These are phyloP conservation scores for Simmondsia chinensis DNA, from an alignment of 148 eudicot species.

Conservation along the genomic window DNA sequence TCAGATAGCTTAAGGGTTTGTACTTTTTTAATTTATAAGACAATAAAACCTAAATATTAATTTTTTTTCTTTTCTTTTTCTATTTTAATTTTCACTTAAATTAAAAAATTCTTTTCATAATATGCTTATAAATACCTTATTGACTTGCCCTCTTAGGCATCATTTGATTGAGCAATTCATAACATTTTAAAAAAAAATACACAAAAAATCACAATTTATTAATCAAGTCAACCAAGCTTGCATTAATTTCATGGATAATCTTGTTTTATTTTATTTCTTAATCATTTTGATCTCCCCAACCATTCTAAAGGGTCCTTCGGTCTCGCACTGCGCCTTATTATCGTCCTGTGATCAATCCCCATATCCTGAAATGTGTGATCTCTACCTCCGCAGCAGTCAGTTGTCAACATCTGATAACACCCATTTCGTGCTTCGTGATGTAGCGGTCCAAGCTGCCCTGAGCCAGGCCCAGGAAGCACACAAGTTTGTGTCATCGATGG, in stretches of 20 bases:
- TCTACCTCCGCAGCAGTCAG: constrained; percentile 2
- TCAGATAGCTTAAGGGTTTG: too few relatives aligned
- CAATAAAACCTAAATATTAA: too few relatives aligned
- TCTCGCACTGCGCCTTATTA: constrained; percentile 20
- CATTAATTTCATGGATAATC: constrained; percentile 3
- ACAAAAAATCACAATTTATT: too few relatives aligned
- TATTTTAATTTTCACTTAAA: too few relatives aligned
- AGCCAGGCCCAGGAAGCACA: constrained; percentile 28
- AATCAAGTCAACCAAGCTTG: too few relatives aligned
- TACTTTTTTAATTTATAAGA: too few relatives aligned
- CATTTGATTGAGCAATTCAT: too few relatives aligned
- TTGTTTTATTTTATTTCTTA: not conserved
- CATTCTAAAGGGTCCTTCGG: not conserved
- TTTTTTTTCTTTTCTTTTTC: too few relatives aligned
- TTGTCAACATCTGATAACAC: constrained; percentile 4
- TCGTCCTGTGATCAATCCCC: constrained; percentile 34
- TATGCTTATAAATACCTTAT: too few relatives aligned
- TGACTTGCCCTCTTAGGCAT: too few relatives aligned
- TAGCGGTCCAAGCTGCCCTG: constrained; percentile 20
- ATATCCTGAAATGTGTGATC: constrained; percentile 30
- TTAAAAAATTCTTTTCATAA: too few relatives aligned
- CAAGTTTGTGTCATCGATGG: constrained; percentile 23
- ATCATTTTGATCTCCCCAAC: constrained; percentile 2
- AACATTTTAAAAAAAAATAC: too few relatives aligned
- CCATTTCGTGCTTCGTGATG: constrained; percentile 11